Base-by-base conservation (phyloP, 2,329 filamentous ascomycete species). In the Aspergillus novoparasiticus region DNA sequence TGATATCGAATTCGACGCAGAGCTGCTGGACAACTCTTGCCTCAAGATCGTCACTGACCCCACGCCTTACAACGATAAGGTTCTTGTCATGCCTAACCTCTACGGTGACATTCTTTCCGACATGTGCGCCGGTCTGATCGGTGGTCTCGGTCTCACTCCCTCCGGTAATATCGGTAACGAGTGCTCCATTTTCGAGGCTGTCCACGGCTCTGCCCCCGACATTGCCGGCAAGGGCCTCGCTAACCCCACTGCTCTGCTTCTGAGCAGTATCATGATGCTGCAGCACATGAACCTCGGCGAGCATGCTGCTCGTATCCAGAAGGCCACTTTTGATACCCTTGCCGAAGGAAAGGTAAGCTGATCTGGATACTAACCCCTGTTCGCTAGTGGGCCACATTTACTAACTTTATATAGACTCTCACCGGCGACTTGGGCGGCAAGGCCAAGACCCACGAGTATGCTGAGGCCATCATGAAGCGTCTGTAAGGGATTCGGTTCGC, bases 81-180 rank as follows among this genome's bases (percentile, higher is more conserved):
- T 99, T 64, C 89, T 99, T 62, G 95, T 99, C 82, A 90, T 89
- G 85, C 95, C 95, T 81, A 99, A 99, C 87, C 87, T 98, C 75
- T 99, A 98, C 86, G 95, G 95, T 82, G 95, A 98, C 84, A 99
- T 99, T 86, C 88, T 99, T 71, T 98, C 94, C 76, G 95, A 99
- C 82, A 97, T 98, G 93, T 98, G 95, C 85, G 95, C 95, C 75
- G 95, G 95, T 84, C 87, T 99, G 72, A 98, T 99, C 75, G 95
- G 95, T 79, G 95, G 95, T 82, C 91, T 99, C 69, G 95, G 95
- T 80, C 89, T 99, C 58, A 97, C 95, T 45, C 95, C 95, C 69
- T 98, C 94, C 45, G 95, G 94, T 77, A 99, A 99, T 88, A 98
- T 97, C 77, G 95, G 93, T 82, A 93, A 97, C 83, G 92, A 97